Evolutionary conservation across 208 protist genomes (phyloP).

Genomic region (Acanthamoeba triangularis): DNA sequence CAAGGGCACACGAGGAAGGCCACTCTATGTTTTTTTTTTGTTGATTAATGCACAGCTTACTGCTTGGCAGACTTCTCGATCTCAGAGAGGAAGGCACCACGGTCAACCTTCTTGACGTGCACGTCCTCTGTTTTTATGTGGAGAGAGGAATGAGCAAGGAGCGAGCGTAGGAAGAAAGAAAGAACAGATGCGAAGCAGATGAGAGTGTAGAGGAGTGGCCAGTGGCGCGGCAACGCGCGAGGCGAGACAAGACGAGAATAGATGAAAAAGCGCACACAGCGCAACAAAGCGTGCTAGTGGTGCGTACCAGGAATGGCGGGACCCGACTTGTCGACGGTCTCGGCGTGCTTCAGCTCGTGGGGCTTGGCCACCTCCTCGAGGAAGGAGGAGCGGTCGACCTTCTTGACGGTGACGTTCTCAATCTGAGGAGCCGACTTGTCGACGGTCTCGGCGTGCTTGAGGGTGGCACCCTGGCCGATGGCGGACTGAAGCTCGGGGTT

Average conservation of each 20-base stretch:
- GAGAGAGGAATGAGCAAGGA: background rate
- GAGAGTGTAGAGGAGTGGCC: background rate
- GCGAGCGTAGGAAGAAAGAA: background rate
- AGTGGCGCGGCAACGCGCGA: background rate
- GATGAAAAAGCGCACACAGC: background rate
- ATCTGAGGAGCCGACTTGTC: slow-evolving; percentile 82
- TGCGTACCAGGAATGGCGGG: slow-evolving; percentile 72
- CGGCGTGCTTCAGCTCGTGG: slow-evolving; percentile 76
- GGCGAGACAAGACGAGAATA: background rate
- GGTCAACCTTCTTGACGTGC: slow-evolving; percentile 82
- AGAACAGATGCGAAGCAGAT: background rate
- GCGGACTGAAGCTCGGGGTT: slow-evolving; percentile 49
- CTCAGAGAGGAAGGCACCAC: slow-evolving; percentile 77
- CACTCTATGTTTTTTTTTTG: background rate
- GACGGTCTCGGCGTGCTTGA: slow-evolving; percentile 79
- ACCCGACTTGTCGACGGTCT: slow-evolving; percentile 79
- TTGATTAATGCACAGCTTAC: slow-evolving; percentile 11
- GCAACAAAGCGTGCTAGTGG: background rate
- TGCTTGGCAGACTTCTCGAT: slow-evolving; percentile 55
- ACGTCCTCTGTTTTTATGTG: slow-evolving; percentile 47
- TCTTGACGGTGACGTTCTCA: slow-evolving; percentile 80
- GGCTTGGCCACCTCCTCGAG: slow-evolving; percentile 73
- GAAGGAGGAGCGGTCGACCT: slow-evolving; percentile 78
- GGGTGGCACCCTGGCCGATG: background rate
- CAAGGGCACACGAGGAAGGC: background rate